Evolutionary conservation across 2,329 filamentous ascomycete species (phyloP), one percentile per base, ranked within the genome.

Genomic region (Alternaria brassicae): DNA sequence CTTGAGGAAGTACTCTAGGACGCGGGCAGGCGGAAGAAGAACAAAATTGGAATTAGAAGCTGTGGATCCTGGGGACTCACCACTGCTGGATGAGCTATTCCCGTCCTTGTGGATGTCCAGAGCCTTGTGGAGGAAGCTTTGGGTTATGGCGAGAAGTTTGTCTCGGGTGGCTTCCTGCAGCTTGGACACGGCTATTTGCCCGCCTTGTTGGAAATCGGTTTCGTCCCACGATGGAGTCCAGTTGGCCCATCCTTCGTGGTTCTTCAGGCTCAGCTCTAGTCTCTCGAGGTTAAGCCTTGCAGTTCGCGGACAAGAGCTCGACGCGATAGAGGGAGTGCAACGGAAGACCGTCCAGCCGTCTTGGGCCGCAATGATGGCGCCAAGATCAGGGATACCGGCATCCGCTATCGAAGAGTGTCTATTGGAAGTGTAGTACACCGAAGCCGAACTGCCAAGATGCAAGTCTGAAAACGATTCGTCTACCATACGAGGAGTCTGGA

Each of bases 121-220:
- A 1, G 89, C 89, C 69, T 89, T 91, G 76, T 90, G 87, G 8
- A 91, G 78, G 72, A 90, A 91, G 40, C 82, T 86, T 72, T 91
- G 89, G 0, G 88, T 90, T 61, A 91, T 90, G 48, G 88, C 88
- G n/a, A 90, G 82, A 68, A 91, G 84, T 72, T 87, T 88, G 72
- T 91, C 89, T 30, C 89, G 83, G 2, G 88, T 88, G 42, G 83
- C 78, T 55, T 84, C 83, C 44, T 83, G 81, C 48, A 85, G 70
- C 34, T 79, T 81, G 68, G 82, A 79, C 12, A 84, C 81, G 4
- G 76, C 76, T 40, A 85, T 72, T 40, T 80, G 77, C 28, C 83
- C 80, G 32, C 79, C 79, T n/a, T 77, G 78, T 19, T 80, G 76
- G 51, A 81, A 79, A 53, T 84, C 82, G 7, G 77, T 66, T 30